phyloP scores from a whole-genome alignment of 106 monocot species.

The Phalaenopsis equestris region DNA sequence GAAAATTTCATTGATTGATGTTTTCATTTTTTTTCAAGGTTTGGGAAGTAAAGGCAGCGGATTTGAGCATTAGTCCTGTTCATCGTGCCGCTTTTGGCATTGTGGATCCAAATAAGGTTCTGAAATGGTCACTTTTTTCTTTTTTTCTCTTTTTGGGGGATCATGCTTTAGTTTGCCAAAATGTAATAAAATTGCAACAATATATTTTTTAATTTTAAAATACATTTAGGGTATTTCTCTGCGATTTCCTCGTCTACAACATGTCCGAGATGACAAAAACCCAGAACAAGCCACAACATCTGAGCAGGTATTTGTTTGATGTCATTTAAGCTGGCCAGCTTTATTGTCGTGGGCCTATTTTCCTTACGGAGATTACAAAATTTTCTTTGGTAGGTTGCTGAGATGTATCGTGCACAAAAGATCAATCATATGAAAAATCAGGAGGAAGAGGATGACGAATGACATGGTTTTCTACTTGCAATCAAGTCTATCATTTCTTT shows the following conservation, averaged over 20 bases:
- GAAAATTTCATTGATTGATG: not conserved
- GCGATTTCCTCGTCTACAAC: slow-evolving; percentile 81
- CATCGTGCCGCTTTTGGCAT: slow-evolving; percentile 91
- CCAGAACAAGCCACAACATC: slow-evolving; percentile 90
- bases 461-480: not conserved
- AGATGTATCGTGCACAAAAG: slow-evolving; percentile 89
- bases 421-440: slow-evolving; percentile 61
- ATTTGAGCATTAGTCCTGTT: slow-evolving; percentile 98
- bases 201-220: not conserved
- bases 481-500: not conserved
- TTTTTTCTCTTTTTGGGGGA: not conserved
- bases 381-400: slow-evolving; percentile 56
- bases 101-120: slow-evolving; percentile 88
- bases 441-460: slow-evolving; percentile 54
- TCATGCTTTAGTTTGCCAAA: slow-evolving; percentile 3
- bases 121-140: not conserved
- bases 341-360: not conserved
- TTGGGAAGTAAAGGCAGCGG: slow-evolving; percentile 99
- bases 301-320: slow-evolving; percentile 49
- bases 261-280: slow-evolving; percentile 80
- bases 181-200: not conserved
- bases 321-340: not conserved
- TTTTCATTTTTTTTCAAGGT: slow-evolving; percentile 36
- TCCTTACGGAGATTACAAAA: not conserved
- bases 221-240: slow-evolving; percentile 84